phyloP scores from a whole-genome alignment of 768 basidiomycete species.

The Mycena epipterygia region DNA sequence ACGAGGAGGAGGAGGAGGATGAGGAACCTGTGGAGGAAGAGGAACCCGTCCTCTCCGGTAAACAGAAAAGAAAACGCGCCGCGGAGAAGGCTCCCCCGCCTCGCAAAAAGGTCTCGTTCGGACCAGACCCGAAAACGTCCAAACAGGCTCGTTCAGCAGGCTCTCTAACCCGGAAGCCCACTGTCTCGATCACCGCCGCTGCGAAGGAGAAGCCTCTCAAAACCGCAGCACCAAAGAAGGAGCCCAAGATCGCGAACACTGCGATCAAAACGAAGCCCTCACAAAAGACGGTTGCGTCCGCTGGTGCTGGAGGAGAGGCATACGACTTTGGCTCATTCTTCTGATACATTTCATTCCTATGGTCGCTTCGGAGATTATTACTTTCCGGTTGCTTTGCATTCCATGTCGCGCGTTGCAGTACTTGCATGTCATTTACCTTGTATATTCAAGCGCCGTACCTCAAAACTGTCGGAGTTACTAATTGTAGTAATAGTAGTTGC shows the following conservation, averaged over 20 bases:
- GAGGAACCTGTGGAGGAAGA: slow-evolving; percentile 55
- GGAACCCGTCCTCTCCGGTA: slow-evolving; percentile 47
- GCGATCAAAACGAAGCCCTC: slow-evolving; percentile 44
- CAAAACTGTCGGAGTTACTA: too few relatives aligned
- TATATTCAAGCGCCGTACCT: too few relatives aligned
- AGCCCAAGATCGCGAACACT: slow-evolving; percentile 53
- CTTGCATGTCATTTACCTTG: too few relatives aligned
- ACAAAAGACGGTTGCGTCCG: slow-evolving; percentile 38
- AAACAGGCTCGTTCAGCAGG: slow-evolving; percentile 34
- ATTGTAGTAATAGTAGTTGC: too few relatives aligned
- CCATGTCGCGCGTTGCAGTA: background rate
- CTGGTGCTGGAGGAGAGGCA: slow-evolving; percentile 50
- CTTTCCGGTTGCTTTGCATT: background rate
- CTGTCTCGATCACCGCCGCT: slow-evolving; percentile 13
- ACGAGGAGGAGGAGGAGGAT: slow-evolving; percentile 52
- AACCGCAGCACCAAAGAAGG: slow-evolving; percentile 38
- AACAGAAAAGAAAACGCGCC: slow-evolving; percentile 63
- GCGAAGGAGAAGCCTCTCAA: slow-evolving; percentile 46
- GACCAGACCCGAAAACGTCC: slow-evolving; percentile 43
- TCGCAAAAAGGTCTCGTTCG: slow-evolving; percentile 70
- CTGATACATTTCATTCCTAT: slow-evolving; percentile 36
- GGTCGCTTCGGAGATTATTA: slow-evolving; percentile 11
- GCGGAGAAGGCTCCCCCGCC: slow-evolving; percentile 48
- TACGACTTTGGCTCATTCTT: slow-evolving; percentile 77
- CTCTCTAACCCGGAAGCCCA: slow-evolving; percentile 25